A percentile compares a stretch with the other conserved stretches of the same genome.
phyloP scores from a whole-genome alignment of 2,329 filamentous ascomycete species.

The Phyllachora maydis region DNA sequence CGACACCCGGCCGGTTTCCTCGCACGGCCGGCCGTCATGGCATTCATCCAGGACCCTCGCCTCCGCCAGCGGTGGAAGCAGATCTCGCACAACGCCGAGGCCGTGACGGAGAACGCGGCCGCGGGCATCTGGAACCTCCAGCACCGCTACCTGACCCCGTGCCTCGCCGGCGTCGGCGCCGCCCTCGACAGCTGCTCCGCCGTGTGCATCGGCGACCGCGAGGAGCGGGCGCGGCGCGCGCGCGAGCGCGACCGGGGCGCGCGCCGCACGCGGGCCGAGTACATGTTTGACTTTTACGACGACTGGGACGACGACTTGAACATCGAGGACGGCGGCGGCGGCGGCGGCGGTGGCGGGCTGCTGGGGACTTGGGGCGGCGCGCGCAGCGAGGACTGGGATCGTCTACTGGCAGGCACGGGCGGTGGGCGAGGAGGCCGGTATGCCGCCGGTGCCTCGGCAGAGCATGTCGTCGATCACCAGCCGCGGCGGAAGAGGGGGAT shows the following conservation, averaged over 20 bases:
- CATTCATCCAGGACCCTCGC: slow-evolving; percentile 60
- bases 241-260: slow-evolving; percentile 38
- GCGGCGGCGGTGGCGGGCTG: slow-evolving; percentile 32
- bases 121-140: slow-evolving; percentile 78
- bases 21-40: slow-evolving; percentile 17
- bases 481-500: slow-evolving; percentile 60
- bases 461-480: slow-evolving; percentile 33
- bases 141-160: slow-evolving; percentile 69
- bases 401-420: slow-evolving; percentile 43
- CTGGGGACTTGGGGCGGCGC: slow-evolving; percentile 51
- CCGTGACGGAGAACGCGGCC: slow-evolving; percentile 79
- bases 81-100: slow-evolving; percentile 75
- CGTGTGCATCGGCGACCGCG: slow-evolving; percentile 48
- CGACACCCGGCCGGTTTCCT: no score
- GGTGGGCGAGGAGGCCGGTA: slow-evolving; percentile 10
- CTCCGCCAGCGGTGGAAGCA: slow-evolving; percentile 88
- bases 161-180: slow-evolving; percentile 43
- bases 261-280: slow-evolving; percentile 43
- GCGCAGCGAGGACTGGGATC: slow-evolving; percentile 57
- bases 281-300: slow-evolving; percentile 93
- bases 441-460: slow-evolving; percentile 8
- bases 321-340: slow-evolving; percentile 13
- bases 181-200: slow-evolving; percentile 54
- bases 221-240: slow-evolving; percentile 50
- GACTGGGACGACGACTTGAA: slow-evolving; percentile 81